Base-by-base conservation (phyloP, 352 stramenopile species). In the Phytopythium oedochilum region DNA sequence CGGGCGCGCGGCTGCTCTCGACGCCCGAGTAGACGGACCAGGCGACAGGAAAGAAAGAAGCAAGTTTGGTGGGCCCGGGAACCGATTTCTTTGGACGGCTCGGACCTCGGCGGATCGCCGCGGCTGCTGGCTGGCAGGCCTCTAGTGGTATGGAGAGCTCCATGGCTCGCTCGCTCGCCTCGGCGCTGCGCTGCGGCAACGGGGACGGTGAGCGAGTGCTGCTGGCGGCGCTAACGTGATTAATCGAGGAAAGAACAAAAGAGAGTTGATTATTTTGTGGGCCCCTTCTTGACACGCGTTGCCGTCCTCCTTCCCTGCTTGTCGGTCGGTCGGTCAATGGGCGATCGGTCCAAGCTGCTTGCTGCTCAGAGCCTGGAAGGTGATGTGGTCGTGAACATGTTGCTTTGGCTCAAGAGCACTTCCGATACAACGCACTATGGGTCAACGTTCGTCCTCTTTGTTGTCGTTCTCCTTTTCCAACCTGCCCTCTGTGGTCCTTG, bases 211-310 rank as follows among this genome's bases (percentile, higher is more conserved):
- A 40, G 35, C 35, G 35, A 40, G 35, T 40, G 38, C 38, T 23
- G 38, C 38, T 45, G 20, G 20, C 39, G 17, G 39, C 39, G 43
- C 25, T 49, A 49, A 49, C 9, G 25, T 32, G 39, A 45, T 43
- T 20, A 49, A 42, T 54, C 32, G 47, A 54, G 47, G 32, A 54
- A 29, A 52, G 45, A 52, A 52, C 71, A 64, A 78, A 76, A 74
- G 71, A 74, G 71, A 80, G 70, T 85, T 80, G 71, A 71, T 72
- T 83, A 83, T 79, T 86, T 83, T 83, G 71, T 66, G 53, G 65
- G 20, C 64, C 55, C 43, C 38, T 78, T 66, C 71, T 56, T 45
- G 39, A 45, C 20, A n/a, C 39, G 39, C 39, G 39, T 28, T 45
- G 39, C 39, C 39, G 10, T 45, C 39, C 20, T 45, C 14, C 20